phyloP scores from a whole-genome alignment of 2,329 filamentous ascomycete genomes.

The Colletotrichum incanum region DNA sequence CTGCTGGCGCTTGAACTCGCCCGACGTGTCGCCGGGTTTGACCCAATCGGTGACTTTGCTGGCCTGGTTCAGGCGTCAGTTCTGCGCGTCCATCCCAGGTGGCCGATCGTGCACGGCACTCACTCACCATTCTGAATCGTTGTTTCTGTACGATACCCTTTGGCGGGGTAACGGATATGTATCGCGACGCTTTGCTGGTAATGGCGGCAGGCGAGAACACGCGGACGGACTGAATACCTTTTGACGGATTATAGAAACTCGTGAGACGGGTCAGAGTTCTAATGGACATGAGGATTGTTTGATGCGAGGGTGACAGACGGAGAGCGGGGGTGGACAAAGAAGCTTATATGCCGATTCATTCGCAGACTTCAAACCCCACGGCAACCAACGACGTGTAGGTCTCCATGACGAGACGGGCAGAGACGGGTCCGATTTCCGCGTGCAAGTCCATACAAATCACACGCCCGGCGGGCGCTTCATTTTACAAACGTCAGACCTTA shows the following conservation, averaged over 20 bases:
- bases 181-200: background rate
- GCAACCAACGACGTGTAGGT: background rate
- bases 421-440: background rate
- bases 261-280: constrained; percentile 18
- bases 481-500: background rate
- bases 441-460: background rate
- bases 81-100: background rate
- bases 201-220: constrained; percentile 10
- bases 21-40: constrained; percentile 80
- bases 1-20: constrained; percentile 92
- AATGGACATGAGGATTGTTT: constrained; percentile 10
- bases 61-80: constrained; percentile 40
- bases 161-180: background rate
- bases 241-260: background rate
- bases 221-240: background rate
- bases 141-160: constrained; percentile 6
- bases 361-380: background rate
- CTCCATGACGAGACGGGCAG: background rate
- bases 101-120: background rate
- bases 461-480: no score
- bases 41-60: constrained; percentile 88
- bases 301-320: background rate
- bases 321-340: constrained; percentile 17
- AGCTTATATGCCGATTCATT: constrained; percentile 4
- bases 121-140: constrained; percentile 38